Evolutionary conservation across 2,329 filamentous ascomycete genomes (phyloP), one percentile per base, ranked within the genome.

Genomic region (Pseudogymnoascus destructans): DNA sequence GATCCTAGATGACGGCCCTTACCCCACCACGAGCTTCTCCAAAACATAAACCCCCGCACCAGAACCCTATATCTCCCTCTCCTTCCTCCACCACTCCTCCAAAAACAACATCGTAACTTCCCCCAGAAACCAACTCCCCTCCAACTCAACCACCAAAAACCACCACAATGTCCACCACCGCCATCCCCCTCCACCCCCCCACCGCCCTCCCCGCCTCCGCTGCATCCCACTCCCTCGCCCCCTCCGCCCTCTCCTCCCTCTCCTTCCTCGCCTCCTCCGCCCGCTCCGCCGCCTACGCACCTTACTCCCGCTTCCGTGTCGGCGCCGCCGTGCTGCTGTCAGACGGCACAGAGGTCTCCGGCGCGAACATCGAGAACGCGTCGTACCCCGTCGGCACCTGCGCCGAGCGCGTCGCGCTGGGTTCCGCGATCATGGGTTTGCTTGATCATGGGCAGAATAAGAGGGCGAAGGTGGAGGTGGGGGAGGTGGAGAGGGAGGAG

Each of bases 301-400:
- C 88, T 3, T 95, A 96, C 77, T 95, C 89, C 66, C 80, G 85
- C 61, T 98, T 97, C 77, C 87, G 85, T 63, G 93, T 98, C 62
- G 93, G 93, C 62, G 85, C 87, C 55, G 84, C 87, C 32, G 73
- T 97, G 61, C 82, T 97, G 61, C 78, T 81, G 5, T 62, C 71
- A 9, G 72, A 76, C 27, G 79, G 77, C 2, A 83, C 97, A 61
- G 93, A 98, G 74, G 96, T 97, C 70, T 75, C 77, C 32, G 91
- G 91, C 60, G 89, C 87, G 63, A 95, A 95, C 69, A 81, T 96
- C 63, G 91, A 96, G 74, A 95, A 95, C 69, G 91, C 89, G 1
- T 77, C 86, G 25, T 97, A 95, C 70, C 92, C 93, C 0, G 91
- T 96, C 5, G 89, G 89, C n/a, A 95, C 88, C 2, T 97, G 93